Conservation (phyloP, 2,329 filamentous ascomycete species). For the Hymenoscyphus albidus region DNA sequence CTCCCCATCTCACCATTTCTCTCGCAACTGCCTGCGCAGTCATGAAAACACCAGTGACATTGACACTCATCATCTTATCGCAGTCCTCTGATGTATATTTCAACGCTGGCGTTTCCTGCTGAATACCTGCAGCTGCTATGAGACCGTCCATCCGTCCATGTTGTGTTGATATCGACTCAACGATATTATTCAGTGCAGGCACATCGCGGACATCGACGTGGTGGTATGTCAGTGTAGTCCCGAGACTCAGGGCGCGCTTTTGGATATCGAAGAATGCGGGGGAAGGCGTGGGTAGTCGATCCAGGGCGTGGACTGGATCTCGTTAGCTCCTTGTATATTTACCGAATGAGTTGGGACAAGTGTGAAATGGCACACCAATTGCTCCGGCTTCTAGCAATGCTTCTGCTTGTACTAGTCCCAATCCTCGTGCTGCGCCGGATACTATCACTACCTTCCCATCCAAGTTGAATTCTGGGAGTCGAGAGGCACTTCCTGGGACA, state of each 20-base stretch:
- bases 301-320: constrained; percentile 29
- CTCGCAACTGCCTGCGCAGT: constrained; percentile 85
- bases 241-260: constrained; percentile 41
- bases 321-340: background rate
- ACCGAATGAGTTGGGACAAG: background rate
- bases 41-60: constrained; percentile 81
- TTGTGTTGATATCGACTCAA: constrained; percentile 64
- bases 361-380: constrained; percentile 44
- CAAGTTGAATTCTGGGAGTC: constrained; percentile 59
- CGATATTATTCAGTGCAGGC: constrained; percentile 59
- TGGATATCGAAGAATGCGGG: constrained; percentile 61
- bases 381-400: constrained; percentile 72
- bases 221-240: constrained; percentile 64
- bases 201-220: constrained; percentile 77
- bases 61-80: constrained; percentile 77
- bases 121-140: constrained; percentile 66
- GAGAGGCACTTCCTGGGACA: background rate
- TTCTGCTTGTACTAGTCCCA: constrained; percentile 71
- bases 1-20: constrained; percentile 61
- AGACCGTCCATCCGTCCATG: constrained; percentile 76
- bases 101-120: constrained; percentile 78
- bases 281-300: constrained; percentile 39
- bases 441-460: constrained; percentile 65
- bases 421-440: constrained; percentile 66
- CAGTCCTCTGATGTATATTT: constrained; percentile 74